Evolutionary conservation across 768 basidiomycete species (phyloP), one percentile per base, ranked within the genome.

Genomic region (Phylloporus sp.): DNA sequence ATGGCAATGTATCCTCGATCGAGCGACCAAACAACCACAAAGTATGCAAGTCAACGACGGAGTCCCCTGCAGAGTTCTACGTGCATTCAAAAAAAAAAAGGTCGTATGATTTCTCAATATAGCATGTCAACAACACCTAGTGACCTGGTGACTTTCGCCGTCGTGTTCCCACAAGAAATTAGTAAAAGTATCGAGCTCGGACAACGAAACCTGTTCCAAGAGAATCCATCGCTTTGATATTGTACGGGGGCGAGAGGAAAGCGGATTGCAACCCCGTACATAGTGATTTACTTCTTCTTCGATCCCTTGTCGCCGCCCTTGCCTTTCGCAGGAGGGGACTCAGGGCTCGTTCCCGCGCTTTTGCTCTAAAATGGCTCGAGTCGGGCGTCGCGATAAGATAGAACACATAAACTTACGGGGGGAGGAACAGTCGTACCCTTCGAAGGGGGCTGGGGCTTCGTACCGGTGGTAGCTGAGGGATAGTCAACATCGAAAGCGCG

Each of bases 251-350:
- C 15, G 41, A 32, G n/a, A 36, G 11, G n/a, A 31, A 18, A 24
- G 24, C 29, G n/a, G 45, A 24, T 32, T 29, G 24, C 5, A 15
- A 26, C 36, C 28, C 28, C 12, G 8, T n/a, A 4, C 9, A 49
- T n/a, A n/a, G n/a, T n/a, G 20, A 38, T 53, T 57, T 56, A 67
- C 56, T 67, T 67, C 61, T 68, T 68, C 66, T 70, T 68, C 10
- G 55, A 35, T 2, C 26, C 56, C 55, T 69, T 68, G 28, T 41
- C 57, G 13, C 59, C 53, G n/a, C 54, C 42, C 46, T 69, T 66
- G 42, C 44, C 24, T 27, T 70, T 68, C 20, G 59, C 56, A 27
- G 62, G 65, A 46, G 61, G 57, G 16, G 68, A 62, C 54, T 70
- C 68, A 3, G 60, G 54, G 28, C 54, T 58, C 22, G 48, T 36